Evolutionary conservation across 352 stramenopile genomes (phyloP), one percentile per base, ranked within the genome.

Genomic region (Pythium dissimile): DNA sequence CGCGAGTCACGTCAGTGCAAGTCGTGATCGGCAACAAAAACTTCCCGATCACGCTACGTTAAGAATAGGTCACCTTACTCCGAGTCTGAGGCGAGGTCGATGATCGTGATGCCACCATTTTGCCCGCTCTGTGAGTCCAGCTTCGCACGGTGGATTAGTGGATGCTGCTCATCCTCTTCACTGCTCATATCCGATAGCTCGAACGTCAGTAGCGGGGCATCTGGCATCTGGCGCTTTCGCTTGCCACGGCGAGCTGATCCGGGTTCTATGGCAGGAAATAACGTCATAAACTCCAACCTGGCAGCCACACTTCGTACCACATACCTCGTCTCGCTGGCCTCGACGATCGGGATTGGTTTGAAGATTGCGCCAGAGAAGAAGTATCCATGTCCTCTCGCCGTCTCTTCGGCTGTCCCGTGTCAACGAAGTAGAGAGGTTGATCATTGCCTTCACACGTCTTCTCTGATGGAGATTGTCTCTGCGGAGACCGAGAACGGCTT

Each of bases 11-110:
- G 27, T 54, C 63, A 62, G 75, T 92, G 39, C 72, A 88, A 54
- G 75, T 86, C 30, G 69, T 73, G 54, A 88, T 91, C 62, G 83
- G 83, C 64, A 93, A 93, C 77, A 93, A 91, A 74, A 77, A 85
- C 62, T 93, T 87, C 69, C 63, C 73, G 44, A 84, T 89, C 48
- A 60, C 75, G 16, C 75, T 91, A 24, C 64, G 67, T 26, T 87
- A 59, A 77, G 32, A 47, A 2, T 15, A 23, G 30, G 9, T 21
- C 20, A 5, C 5, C 2, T 45, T 44, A 58, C 34, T 67, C 60
- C 2, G 60, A 67, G 9, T 67, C 60, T 21, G 54, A 60, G 4
- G 62, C 62, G 15, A 65, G 37, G 48, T 69, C 35, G 30, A 69
- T 69, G 16, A 64, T 31, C 49, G 26, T 28, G 43, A 44, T 50